A percentile compares a stretch with the other conserved stretches of the same genome.
phyloP scores from a whole-genome alignment of 208 protist species.

The Trypanosoma brucei region DNA sequence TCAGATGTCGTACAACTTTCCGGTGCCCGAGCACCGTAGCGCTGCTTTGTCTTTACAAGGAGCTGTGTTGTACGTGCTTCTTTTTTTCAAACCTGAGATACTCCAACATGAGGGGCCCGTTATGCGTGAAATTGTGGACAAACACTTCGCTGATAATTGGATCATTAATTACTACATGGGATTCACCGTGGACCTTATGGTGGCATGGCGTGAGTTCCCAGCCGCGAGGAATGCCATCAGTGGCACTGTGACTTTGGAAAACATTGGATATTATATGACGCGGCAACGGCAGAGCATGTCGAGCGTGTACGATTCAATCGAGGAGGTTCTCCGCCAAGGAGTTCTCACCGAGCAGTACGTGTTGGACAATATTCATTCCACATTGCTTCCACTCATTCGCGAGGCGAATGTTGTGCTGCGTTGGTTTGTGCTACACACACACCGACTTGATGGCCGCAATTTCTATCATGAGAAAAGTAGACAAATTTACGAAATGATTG shows the following conservation, averaged over 20 bases:
- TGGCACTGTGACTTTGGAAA: conserved; percentile 80
- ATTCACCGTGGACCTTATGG: conserved; percentile 90
- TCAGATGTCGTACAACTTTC: conserved; percentile 87
- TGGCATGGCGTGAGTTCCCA: conserved; percentile 91
- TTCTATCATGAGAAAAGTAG: conserved; percentile 20
- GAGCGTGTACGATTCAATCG: conserved; percentile 32
- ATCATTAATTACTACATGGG: conserved; percentile 97
- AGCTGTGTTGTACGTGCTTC: conserved; percentile 94
- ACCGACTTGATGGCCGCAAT: conserved; percentile 16
- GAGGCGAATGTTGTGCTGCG: conserved; percentile 93
- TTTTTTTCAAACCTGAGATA: conserved; percentile 95
- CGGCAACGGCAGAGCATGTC: conserved; percentile 40
- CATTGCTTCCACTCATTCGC: conserved; percentile 86
- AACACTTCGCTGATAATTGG: conserved; percentile 98
- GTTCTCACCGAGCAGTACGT: conserved; percentile 93
- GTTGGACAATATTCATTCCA: conserved; percentile 85
- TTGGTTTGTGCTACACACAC: conserved; percentile 93
- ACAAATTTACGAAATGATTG: conserved; percentile 30
- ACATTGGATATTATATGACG: conserved; percentile 67
- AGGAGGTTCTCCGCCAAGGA: conserved; percentile 75
- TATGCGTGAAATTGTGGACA: conserved; percentile 98
- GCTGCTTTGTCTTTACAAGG: conserved; percentile 92
- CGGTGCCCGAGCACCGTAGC: conserved; percentile 92
- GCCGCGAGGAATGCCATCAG: conserved; percentile 89
- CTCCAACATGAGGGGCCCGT: conserved; percentile 82